phyloP scores from a whole-genome alignment of 2,329 filamentous ascomycete species.

The Penicillium janthinellum region DNA sequence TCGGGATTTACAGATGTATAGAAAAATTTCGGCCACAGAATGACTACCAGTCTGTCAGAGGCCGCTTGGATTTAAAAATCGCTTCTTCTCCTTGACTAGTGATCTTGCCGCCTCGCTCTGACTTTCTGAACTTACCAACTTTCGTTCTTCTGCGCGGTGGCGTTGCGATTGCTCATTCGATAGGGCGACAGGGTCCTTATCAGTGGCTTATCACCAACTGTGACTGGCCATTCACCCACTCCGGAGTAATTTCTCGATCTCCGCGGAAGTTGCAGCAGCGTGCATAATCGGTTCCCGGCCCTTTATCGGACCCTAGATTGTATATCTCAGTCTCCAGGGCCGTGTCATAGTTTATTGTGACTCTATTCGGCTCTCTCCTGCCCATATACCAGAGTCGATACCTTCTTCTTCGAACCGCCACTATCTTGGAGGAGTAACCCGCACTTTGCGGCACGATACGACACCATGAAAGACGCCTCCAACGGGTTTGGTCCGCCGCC shows the following conservation, averaged over 20 bases:
- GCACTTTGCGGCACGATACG: conserved; percentile 17
- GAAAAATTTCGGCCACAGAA: conserved; percentile 23
- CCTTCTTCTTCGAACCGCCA: conserved; percentile 3
- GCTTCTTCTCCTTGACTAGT: neutral
- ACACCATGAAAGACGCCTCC: conserved; percentile 37
- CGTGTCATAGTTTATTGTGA: neutral
- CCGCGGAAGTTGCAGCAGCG: conserved; percentile 22
- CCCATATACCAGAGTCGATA: neutral
- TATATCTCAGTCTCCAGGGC: neutral
- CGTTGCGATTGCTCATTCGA: neutral
- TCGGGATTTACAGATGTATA: conserved; percentile 29
- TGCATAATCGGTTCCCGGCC: conserved; percentile 2
- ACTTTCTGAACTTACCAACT: neutral
- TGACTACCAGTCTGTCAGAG: neutral
- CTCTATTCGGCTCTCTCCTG: neutral
- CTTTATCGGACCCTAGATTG: neutral
- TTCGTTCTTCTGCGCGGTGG: neutral
- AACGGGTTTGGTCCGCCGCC: conserved; percentile 29
- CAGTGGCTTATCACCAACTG: conserved; percentile 27
- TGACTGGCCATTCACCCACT: conserved; percentile 25
- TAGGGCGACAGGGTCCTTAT: conserved; percentile 18
- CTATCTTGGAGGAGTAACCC: conserved; percentile 13
- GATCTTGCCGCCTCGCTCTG: neutral
- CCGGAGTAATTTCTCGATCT: conserved; percentile 23
- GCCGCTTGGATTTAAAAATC: neutral